Percentiles rank a stretch among this genome's conserved stretches.
Evolutionary conservation across 2,329 filamentous ascomycete species (phyloP).

Genomic region (Boeremia lycopersici): DNA sequence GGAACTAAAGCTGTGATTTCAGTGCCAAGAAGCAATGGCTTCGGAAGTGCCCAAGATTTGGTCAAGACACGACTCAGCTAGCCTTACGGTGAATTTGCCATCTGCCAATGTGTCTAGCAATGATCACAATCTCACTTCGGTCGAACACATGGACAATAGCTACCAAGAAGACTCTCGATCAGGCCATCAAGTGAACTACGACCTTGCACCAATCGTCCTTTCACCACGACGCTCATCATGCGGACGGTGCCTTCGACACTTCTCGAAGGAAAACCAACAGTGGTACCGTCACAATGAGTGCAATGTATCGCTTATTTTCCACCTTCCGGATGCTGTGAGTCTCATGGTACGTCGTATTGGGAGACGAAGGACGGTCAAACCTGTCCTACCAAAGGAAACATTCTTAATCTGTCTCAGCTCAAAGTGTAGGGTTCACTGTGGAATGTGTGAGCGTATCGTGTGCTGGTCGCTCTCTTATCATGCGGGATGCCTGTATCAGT

Average conservation of each 20-base stretch:
- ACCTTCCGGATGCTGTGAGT: neutral
- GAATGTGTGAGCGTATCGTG: neutral
- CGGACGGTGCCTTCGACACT: neutral
- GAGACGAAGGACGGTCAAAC: neutral
- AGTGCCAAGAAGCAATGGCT: neutral
- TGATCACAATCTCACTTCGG: too few relatives aligned
- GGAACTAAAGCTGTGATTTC: too few relatives aligned
- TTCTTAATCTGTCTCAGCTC: neutral
- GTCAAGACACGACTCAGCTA: too few relatives aligned
- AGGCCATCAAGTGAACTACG: neutral
- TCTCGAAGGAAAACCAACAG: neutral
- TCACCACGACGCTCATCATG: neutral
- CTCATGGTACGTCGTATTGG: conserved; percentile 9
- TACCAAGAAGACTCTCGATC: neutral
- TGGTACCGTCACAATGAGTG: neutral
- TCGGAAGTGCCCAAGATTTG: neutral
- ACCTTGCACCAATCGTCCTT: neutral
- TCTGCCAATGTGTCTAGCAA: too few relatives aligned
- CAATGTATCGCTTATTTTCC: neutral
- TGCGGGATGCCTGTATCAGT: neutral
- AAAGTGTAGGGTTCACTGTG: neutral
- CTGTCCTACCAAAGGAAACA: neutral
- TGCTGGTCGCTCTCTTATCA: neutral
- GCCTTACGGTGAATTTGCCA: too few relatives aligned
- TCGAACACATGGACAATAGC: too few relatives aligned